Base-by-base conservation (phyloP, 2,329 filamentous ascomycete species). In the Stylonectria norvegica region DNA sequence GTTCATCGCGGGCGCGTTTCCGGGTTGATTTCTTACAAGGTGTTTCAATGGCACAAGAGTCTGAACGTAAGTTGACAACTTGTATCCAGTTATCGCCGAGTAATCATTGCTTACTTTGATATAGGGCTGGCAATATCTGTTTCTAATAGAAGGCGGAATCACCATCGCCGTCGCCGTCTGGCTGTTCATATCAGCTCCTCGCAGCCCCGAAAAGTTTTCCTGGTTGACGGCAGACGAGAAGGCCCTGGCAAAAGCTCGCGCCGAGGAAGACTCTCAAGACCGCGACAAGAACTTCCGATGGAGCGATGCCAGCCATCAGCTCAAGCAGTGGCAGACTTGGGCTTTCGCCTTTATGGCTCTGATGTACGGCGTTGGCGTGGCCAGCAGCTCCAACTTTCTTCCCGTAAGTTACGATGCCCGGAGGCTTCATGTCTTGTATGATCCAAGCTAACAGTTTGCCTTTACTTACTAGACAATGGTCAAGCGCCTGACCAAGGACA, bases 101-200 rank as follows among this genome's bases (percentile, higher is more conserved):
- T n/a, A n/a, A n/a, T n/a, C n/a, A n/a, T n/a, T n/a, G n/a, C n/a
- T n/a, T n/a, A n/a, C n/a, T n/a, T n/a, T n/a, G n/a, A n/a, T n/a
- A n/a, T n/a, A n/a, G n/a, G 55, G 55, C 3, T 58, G 55, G 54
- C 53, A 56, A 39, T 58, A 56, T 28, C 43, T 59, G 3, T 59
- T 58, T 30, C 27, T 59, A 2, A 57, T 59, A 16, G 57, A 59
- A 40, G 57, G 57, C 14, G 41, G 53, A 3, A 47, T 56, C 3
- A 58, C 56, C 1, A 32, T 55, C 25, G 39, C 34, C 5, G 46
- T 55, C 23, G 52, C 22, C 34, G 1, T 51, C 9, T 14, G 9
- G 15, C 14, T 30, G 6, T 10, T 6, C 9, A 6, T 30, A 6
- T 9, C 15, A 9, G 8, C 15, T 10, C 27, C 27, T 30, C 27